Base-by-base conservation (phyloP, 345 rosid species). In the Boechera retrofracta region DNA sequence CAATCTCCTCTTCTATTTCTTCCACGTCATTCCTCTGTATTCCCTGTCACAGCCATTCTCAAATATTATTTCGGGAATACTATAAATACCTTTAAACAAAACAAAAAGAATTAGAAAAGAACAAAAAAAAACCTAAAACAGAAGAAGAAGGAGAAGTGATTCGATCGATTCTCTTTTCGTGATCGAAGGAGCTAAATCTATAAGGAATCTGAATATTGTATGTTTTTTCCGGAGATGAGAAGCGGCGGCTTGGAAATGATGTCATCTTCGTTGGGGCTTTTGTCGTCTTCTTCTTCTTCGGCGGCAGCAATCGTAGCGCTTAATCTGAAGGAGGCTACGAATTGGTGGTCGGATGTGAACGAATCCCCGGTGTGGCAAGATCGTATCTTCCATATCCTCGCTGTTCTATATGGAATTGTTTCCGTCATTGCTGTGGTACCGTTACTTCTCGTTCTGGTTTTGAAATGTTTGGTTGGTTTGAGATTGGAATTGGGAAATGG, bases 401-500 rank as follows among this genome's bases (percentile, higher is more conserved):
- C 77, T 76, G 81, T 77, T 10, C 57, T 87, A 6, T 87, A 89
- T 74, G 93, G 80, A 13, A 49, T 84, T 48, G 86, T 89, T 75
- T 87, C 88, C 74, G 68, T 84, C 55, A 81, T 87, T 77, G 88
- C 91, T 45, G 65, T 89, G 87, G 93, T 88, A 82, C 16, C 1
- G 44, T 35, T 12, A 5, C 56, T 53, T 35, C 15, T 66, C 10
- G 18, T 64, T 35, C 56, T 51, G 47, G 24, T 57, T 49, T 64
- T 31, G 35, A 69, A 58, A 28, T 51, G 67, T 45, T 10, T 0
- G 61, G 36, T 77, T 70, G 55, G 48, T 63, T 33, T 59, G 58
- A 52, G 24, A 39, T 47, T 72, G 2, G 33, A 66, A 42, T 65
- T 55, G 2, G 64, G 45, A 3, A 35, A 72, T 49, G 29, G 13